Evolutionary conservation across 768 basidiomycete species (phyloP).

Genomic region (Porphyrellus cyaneotinctus): DNA sequence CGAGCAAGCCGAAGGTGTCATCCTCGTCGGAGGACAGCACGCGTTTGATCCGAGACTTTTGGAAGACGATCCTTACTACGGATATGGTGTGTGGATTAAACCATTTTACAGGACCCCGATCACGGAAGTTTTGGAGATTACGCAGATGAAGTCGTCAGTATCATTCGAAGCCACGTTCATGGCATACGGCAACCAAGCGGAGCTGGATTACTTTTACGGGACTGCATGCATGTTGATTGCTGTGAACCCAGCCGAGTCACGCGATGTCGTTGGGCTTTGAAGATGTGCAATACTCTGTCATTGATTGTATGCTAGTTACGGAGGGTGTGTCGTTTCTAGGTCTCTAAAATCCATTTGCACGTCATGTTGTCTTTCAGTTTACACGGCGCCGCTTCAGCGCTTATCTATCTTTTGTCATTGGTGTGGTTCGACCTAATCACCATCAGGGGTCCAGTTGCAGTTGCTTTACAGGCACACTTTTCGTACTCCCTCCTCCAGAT

Average conservation of each 20-base stretch:
- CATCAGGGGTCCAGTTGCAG: no score
- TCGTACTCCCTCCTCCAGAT: no score
- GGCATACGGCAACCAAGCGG: slow-evolving; percentile 3
- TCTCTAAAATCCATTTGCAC: no score
- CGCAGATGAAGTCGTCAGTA: slow-evolving; percentile 9
- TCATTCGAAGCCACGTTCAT: neutral
- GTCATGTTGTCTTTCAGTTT: no score
- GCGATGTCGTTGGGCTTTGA: neutral
- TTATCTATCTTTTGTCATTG: no score
- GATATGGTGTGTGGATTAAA: neutral
- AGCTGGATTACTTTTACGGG: slow-evolving; percentile 9
- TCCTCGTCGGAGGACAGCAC: neutral
- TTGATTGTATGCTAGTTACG: neutral
- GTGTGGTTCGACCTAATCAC: no score
- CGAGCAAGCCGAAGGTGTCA: slow-evolving; percentile 5
- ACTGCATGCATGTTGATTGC: slow-evolving; percentile 14
- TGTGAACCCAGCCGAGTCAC: slow-evolving; percentile 1
- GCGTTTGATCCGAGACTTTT: neutral
- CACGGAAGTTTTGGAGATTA: slow-evolving; percentile 10
- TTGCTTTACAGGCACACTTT: no score
- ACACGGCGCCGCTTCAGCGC: no score
- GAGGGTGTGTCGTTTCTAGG: neutral
- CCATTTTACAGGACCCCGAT: neutral
- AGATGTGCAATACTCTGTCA: neutral
- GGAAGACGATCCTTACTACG: neutral